Evolutionary conservation across 371 early-diverging fungal species (phyloP).

Genomic region (Mortierella sp.): DNA sequence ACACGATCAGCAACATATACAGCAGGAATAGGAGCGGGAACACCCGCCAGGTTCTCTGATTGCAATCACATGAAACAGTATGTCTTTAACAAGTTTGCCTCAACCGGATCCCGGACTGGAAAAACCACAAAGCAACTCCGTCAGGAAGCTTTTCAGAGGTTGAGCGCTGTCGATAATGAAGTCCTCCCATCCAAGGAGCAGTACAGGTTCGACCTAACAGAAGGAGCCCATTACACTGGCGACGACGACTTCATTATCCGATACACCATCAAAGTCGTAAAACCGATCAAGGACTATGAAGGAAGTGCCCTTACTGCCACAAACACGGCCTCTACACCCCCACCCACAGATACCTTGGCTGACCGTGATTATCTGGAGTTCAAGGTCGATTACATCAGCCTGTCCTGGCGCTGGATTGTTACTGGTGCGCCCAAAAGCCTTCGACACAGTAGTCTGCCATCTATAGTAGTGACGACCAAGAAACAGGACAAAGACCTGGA

Average conservation of each 20-base stretch:
- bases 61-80: slow-evolving; percentile 36
- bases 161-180: slow-evolving; percentile 33
- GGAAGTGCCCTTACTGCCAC: background rate
- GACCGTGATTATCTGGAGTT: background rate
- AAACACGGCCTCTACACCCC: background rate
- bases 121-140: slow-evolving; percentile 16
- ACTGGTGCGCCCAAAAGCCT: slow-evolving; percentile 18
- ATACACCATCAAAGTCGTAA: slow-evolving; percentile 23
- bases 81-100: slow-evolving; percentile 19
- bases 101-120: slow-evolving; percentile 16
- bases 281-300: background rate
- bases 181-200: slow-evolving; percentile 29
- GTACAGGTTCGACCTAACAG: slow-evolving; percentile 41
- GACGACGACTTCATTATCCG: slow-evolving; percentile 48
- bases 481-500: background rate
- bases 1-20: too few relatives aligned
- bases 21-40: background rate
- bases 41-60: background rate
- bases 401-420: slow-evolving; percentile 44
- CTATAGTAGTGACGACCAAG: background rate
- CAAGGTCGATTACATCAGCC: slow-evolving; percentile 46
- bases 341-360: background rate
- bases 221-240: slow-evolving; percentile 38
- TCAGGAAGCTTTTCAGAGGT: slow-evolving; percentile 30
- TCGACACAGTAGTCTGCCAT: background rate